Percentiles rank a stretch among this genome's conserved stretches.
Conservation (phyloP, 495 filamentous ascomycete species). For the Xeromyces bisporus region DNA sequence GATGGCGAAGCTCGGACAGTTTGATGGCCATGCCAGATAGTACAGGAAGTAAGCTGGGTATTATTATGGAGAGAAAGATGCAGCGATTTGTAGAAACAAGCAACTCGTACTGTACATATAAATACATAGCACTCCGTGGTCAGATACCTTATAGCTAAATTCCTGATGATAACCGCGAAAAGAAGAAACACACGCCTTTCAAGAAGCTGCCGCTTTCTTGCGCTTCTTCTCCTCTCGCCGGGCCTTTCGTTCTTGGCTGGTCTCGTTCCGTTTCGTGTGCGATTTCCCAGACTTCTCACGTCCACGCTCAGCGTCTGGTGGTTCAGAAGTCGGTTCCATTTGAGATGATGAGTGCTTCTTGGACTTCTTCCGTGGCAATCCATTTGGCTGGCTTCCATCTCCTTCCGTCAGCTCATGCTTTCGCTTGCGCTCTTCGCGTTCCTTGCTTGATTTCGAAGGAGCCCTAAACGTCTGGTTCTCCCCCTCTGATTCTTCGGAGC, state of each 20-base stretch:
- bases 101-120: no score
- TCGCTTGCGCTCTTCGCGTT: slow-evolving; percentile 23
- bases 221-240: slow-evolving; percentile 26
- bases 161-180: no score
- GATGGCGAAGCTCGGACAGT: no score
- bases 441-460: slow-evolving; percentile 9
- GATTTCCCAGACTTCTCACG: slow-evolving; percentile 26
- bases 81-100: no score
- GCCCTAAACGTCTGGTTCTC: slow-evolving; percentile 25
- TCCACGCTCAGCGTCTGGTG: slow-evolving; percentile 5
- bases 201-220: slow-evolving; percentile 13
- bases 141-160: no score
- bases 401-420: slow-evolving; percentile 25
- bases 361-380: slow-evolving; percentile 25
- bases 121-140: no score
- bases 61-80: no score
- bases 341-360: slow-evolving; percentile 20
- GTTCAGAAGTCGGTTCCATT: not conserved
- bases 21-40: no score
- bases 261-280: slow-evolving; percentile 15
- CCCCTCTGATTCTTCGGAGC: slow-evolving; percentile 31
- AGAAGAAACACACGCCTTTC: no score
- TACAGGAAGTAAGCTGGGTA: no score
- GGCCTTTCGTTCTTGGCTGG: slow-evolving; percentile 6
- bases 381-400: slow-evolving; percentile 13